A percentile compares a stretch with the other conserved stretches of the same genome.
Evolutionary conservation across 2,329 filamentous ascomycete genomes (phyloP).

Genomic region (Ascochyta pisi): DNA sequence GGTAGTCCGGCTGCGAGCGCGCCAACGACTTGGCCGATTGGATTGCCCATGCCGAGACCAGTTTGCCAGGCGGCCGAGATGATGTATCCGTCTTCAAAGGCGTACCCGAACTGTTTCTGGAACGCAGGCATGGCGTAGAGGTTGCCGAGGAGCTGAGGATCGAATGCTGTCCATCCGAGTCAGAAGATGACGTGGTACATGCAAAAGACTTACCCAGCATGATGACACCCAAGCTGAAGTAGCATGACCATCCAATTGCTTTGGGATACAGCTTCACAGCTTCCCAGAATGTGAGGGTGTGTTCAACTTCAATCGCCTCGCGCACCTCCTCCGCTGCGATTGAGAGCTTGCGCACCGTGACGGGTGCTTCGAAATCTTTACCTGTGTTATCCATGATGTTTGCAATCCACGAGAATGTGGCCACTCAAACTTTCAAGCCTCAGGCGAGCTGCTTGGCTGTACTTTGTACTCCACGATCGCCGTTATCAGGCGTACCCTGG

Average conservation of each 20-base stretch:
- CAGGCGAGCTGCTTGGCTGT: too few species aligned
- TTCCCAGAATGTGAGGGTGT: constrained; percentile 44
- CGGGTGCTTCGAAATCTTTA: constrained; percentile 11
- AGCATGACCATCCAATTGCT: constrained; percentile 63
- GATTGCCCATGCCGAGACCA: constrained; percentile 58
- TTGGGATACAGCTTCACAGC: constrained; percentile 55
- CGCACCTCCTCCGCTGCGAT: constrained; percentile 37
- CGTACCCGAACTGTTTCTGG: constrained; percentile 61
- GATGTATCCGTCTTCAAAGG: constrained; percentile 33
- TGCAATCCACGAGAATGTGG: too few species aligned
- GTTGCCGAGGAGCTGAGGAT: constrained; percentile 69
- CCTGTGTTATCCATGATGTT: constrained; percentile 2
- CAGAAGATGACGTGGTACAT: too few species aligned
- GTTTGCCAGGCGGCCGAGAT: constrained; percentile 52
- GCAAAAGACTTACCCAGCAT: constrained; percentile 55
- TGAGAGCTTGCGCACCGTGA: constrained; percentile 12
- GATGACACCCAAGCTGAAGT: constrained; percentile 66
- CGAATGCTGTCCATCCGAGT: constrained; percentile 55
- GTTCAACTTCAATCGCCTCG: constrained; percentile 45
- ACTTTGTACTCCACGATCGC: too few species aligned
- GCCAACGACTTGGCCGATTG: constrained; percentile 64
- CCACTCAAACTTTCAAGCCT: too few species aligned
- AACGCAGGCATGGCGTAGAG: constrained; percentile 67
- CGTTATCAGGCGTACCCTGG: too few species aligned
- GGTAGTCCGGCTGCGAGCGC: constrained; percentile 52